Conservation (phyloP, 768 basidiomycete genomes). For the Saitozyma sp. region DNA sequence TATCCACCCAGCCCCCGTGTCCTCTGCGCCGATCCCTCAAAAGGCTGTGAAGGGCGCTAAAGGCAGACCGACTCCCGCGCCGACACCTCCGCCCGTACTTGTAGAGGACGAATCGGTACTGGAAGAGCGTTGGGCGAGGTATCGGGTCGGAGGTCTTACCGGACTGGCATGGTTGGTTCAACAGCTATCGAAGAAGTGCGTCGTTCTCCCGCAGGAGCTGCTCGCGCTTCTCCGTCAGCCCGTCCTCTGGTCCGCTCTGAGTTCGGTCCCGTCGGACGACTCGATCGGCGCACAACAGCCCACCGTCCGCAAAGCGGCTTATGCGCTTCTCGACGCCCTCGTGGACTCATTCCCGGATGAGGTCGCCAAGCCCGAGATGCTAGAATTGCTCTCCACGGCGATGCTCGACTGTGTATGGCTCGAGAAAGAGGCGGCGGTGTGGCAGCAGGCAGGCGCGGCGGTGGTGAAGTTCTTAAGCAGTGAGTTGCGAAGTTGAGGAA, state of each 20-base stretch:
- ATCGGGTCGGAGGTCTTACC: constrained; percentile 40
- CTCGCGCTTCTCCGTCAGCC: constrained; percentile 32
- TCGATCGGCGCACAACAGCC: constrained; percentile 68
- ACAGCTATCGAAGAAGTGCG: constrained; percentile 12
- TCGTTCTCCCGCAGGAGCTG: constrained; percentile 16
- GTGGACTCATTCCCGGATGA: constrained; percentile 59
- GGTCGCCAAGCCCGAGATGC: constrained; percentile 34
- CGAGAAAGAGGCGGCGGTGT: constrained; percentile 71
- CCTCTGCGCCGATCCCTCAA: constrained; percentile 12
- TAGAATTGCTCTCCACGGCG: constrained; percentile 58
- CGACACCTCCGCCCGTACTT: constrained; percentile 3
- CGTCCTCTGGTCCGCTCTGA: constrained; percentile 64
- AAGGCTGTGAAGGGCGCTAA: constrained; percentile 16
- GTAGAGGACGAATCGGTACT: constrained; percentile 14
- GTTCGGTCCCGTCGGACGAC: constrained; percentile 55
- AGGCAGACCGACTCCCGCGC: constrained; percentile 19
- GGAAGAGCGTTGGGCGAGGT: constrained; percentile 22
- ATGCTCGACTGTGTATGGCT: constrained; percentile 55
- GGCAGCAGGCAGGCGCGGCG: constrained; percentile 68
- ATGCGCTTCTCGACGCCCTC: constrained; percentile 61
- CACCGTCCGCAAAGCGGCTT: constrained; percentile 69
- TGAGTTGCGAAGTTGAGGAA: constrained; percentile 46
- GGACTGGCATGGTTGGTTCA: constrained; percentile 46
- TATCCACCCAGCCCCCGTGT: constrained; percentile 49
- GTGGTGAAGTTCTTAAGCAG: constrained; percentile 72